These are phyloP conservation scores for Novakomyces olei DNA, from an alignment of 805 yeast genomes.

Conservation along the genomic window DNA sequence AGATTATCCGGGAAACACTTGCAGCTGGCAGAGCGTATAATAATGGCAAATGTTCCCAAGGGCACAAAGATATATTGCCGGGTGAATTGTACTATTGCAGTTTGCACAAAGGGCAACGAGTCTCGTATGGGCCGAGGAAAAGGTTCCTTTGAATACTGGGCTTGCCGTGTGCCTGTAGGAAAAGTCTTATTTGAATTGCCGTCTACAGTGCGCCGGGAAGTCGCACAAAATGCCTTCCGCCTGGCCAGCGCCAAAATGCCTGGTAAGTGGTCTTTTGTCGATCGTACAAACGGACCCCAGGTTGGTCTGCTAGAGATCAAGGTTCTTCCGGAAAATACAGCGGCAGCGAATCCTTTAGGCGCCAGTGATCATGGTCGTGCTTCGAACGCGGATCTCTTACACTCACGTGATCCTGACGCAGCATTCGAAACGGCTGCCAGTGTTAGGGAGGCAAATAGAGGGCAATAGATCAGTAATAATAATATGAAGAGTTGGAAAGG, in stretches of 20 bases:
- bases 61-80: slow-evolving; percentile 61
- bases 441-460: too few relatives aligned
- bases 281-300: too few relatives aligned
- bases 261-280: slow-evolving; percentile 65
- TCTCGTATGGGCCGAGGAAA: slow-evolving; percentile 99
- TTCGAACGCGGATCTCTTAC: too few relatives aligned
- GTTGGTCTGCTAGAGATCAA: too few relatives aligned
- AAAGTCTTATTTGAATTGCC: slow-evolving; percentile 69
- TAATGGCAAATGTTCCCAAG: slow-evolving; percentile 40
- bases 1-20: slow-evolving; percentile 72
- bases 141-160: slow-evolving; percentile 95
- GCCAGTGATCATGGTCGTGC: too few relatives aligned
- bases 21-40: slow-evolving; percentile 74
- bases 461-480: too few relatives aligned
- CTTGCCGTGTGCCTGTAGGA: slow-evolving; percentile 87
- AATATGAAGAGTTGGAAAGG: too few relatives aligned
- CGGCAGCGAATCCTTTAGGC: too few relatives aligned
- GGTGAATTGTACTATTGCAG: slow-evolving; percentile 64
- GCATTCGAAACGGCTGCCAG: too few relatives aligned
- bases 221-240: slow-evolving; percentile 71
- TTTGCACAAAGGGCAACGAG: slow-evolving; percentile 90
- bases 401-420: too few relatives aligned
- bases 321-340: too few relatives aligned
- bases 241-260: slow-evolving; percentile 85
- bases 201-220: slow-evolving; percentile 63